Percentiles rank a stretch among this genome's conserved stretches.
phyloP scores from a whole-genome alignment of 441 rosid species.

The Adansonia gregorii region DNA sequence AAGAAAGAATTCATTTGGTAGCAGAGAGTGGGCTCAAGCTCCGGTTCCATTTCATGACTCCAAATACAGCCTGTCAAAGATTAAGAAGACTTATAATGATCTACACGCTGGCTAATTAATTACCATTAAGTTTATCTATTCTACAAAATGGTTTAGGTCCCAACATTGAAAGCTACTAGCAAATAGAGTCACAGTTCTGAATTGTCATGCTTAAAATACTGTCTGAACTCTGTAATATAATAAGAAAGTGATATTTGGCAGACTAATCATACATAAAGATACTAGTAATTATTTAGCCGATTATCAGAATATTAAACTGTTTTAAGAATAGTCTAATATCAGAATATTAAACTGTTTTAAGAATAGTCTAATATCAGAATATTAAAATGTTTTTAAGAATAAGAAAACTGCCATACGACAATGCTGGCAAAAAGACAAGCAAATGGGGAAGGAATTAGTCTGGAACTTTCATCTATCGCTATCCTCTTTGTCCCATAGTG shows the following conservation, averaged over 20 bases:
- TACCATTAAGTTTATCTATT: constrained; percentile 3
- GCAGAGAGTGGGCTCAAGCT: background rate
- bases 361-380: background rate
- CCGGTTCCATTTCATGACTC: background rate
- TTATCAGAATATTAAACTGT: constrained; percentile 14
- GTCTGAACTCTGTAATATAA: background rate
- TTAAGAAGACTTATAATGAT: constrained; percentile 25
- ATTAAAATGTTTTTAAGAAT: constrained; percentile 4
- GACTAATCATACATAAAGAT: background rate
- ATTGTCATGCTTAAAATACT: background rate
- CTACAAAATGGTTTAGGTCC: constrained; percentile 16
- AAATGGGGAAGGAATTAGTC: constrained; percentile 28
- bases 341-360: constrained; percentile 2
- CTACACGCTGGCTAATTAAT: constrained; percentile 21
- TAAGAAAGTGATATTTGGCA: background rate
- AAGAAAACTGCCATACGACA: constrained; percentile 9
- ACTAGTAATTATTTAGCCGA: background rate
- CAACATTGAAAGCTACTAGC: background rate
- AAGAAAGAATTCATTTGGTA: constrained; percentile 15
- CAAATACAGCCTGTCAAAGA: constrained; percentile 24
- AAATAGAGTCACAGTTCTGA: background rate
- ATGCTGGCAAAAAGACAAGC: constrained; percentile 26
- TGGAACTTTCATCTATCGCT: constrained; percentile 39
- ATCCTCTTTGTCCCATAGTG: constrained; percentile 30
- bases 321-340: background rate